Evolutionary conservation across 2,329 filamentous ascomycete species (phyloP).

Genomic region (Colletotrichum tropicale): DNA sequence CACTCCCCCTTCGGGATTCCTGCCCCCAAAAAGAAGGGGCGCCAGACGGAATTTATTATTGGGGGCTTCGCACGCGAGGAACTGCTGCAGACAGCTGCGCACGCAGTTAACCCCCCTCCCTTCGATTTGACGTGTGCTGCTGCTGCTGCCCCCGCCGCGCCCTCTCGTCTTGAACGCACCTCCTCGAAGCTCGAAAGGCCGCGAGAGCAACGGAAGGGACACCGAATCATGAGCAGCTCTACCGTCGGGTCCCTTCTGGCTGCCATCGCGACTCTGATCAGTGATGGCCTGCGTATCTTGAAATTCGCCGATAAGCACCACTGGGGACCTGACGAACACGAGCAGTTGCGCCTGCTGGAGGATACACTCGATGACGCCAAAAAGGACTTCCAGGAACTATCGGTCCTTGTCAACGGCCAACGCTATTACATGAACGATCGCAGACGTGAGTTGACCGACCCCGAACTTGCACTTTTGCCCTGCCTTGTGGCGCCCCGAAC

Average conservation of each 20-base stretch:
- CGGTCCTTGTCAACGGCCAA: conserved; percentile 58
- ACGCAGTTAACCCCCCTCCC: background rate
- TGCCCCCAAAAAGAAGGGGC: background rate
- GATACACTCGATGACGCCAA: conserved; percentile 62
- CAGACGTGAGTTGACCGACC: conserved; percentile 45
- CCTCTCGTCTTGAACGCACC: background rate
- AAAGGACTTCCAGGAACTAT: conserved; percentile 64
- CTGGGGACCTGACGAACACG: conserved; percentile 64
- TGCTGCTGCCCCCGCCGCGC: background rate
- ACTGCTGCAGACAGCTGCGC: background rate
- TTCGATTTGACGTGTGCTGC: background rate
- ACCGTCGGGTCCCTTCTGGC: conserved; percentile 64
- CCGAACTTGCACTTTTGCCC: background rate
- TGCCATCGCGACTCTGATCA: conserved; percentile 58
- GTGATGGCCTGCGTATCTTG: conserved; percentile 58
- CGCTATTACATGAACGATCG: conserved; percentile 64
- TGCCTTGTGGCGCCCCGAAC: background rate
- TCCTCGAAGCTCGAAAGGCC: conserved; percentile 13
- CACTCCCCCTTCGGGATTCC: conserved; percentile 1
- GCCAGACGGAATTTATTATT: conserved; percentile 13
- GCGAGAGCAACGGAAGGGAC: conserved; percentile 11
- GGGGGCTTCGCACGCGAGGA: background rate
- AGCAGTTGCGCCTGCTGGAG: conserved; percentile 61
- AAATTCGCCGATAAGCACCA: conserved; percentile 62
- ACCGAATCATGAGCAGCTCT: conserved; percentile 44